These are phyloP conservation scores for Phialemonium atrogriseum DNA, from an alignment of 2,329 filamentous ascomycete species.

Conservation along the genomic window DNA sequence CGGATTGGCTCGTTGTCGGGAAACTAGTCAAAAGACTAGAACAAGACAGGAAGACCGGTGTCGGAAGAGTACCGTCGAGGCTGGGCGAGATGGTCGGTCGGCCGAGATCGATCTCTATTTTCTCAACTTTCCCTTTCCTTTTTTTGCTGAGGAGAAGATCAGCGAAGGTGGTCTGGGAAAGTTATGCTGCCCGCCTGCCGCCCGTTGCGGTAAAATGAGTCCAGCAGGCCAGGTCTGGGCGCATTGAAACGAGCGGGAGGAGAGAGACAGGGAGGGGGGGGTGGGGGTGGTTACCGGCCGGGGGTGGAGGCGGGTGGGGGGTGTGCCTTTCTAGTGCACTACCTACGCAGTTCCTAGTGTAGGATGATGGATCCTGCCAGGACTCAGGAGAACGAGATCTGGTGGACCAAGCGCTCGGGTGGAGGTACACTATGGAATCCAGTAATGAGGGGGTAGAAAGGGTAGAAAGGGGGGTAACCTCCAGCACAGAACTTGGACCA, in stretches of 20 bases:
- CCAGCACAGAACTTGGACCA: conserved; percentile 13
- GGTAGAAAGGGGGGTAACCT: conserved; percentile 3
- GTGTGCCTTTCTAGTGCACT: too few species aligned
- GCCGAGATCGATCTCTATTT: neutral
- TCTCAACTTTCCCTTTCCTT: too few species aligned
- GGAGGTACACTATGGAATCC: conserved; percentile 10
- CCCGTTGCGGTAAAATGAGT: conserved; percentile 26
- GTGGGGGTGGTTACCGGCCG: conserved; percentile 14
- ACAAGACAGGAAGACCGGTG: too few species aligned
- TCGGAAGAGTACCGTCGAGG: too few species aligned
- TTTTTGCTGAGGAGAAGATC: conserved; percentile 7
- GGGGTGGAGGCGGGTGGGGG: too few species aligned
- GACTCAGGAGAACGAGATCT: conserved; percentile 16
- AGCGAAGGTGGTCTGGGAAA: conserved; percentile 15
- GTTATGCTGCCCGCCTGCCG: conserved; percentile 20
- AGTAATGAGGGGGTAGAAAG: conserved; percentile 4
- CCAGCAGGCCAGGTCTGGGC: conserved; percentile 13
- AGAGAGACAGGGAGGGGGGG: conserved; percentile 8
- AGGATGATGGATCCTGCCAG: too few species aligned
- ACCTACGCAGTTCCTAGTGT: too few species aligned
- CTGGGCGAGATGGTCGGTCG: too few species aligned
- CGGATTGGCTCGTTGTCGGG: conserved; percentile 8
- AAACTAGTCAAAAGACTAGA: too few species aligned
- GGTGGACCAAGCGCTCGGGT: conserved; percentile 19
- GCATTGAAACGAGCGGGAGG: conserved; percentile 13